phyloP scores from a whole-genome alignment of 2,329 filamentous ascomycete species.

The Aureobasidium leucospermi region DNA sequence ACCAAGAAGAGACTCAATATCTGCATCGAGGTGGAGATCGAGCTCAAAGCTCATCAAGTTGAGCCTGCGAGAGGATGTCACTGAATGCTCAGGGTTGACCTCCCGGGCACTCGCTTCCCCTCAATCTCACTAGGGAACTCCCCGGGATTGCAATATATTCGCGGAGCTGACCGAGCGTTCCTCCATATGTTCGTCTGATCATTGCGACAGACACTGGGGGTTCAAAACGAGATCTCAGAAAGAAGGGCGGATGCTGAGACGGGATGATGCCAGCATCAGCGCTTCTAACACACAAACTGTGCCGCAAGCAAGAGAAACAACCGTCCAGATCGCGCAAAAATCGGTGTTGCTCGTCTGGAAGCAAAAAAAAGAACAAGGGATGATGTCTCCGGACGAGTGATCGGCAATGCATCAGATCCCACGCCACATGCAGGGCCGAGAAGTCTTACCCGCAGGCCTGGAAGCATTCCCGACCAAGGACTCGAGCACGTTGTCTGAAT shows the following conservation, averaged over 20 bases:
- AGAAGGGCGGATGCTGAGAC: background rate
- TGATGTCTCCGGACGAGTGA: conserved; percentile 7
- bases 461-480: conserved; percentile 6
- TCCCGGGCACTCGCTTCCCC: background rate
- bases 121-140: conserved; percentile 4
- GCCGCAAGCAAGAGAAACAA: background rate
- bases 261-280: background rate
- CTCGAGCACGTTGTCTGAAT: conserved; percentile 7
- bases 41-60: background rate
- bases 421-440: conserved; percentile 13
- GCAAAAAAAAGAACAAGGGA: conserved; percentile 8
- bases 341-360: background rate
- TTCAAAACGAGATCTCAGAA: background rate
- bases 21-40: conserved; percentile 1
- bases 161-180: conserved; percentile 3
- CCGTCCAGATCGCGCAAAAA: background rate
- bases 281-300: background rate
- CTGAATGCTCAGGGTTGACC: background rate
- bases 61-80: background rate
- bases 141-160: background rate
- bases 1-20: background rate
- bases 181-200: conserved; percentile 2
- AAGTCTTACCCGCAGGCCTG: conserved; percentile 6
- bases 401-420: background rate
- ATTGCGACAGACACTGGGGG: background rate